Evolutionary conservation across 768 basidiomycete genomes (phyloP).

Genomic region (Myochromella boudieri): DNA sequence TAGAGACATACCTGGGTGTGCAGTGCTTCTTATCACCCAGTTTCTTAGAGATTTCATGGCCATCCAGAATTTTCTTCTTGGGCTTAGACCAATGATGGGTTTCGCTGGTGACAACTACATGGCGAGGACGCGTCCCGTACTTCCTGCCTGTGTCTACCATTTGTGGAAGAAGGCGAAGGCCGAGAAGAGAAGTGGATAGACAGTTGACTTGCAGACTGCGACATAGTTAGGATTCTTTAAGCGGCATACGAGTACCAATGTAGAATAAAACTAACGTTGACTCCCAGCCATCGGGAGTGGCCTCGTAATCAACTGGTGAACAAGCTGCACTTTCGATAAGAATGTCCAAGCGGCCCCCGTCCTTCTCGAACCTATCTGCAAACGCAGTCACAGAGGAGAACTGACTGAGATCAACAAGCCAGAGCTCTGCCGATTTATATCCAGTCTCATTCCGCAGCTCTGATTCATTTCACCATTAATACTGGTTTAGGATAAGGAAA

Average conservation of each 20-base stretch:
- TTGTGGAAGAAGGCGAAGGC: slow-evolving; percentile 44
- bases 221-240: not conserved
- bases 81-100: slow-evolving; percentile 25
- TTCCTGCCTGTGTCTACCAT: slow-evolving; percentile 39
- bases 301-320: slow-evolving; percentile 3
- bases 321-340: slow-evolving; percentile 46
- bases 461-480: slow-evolving; percentile 13
- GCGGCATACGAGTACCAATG: too few species aligned
- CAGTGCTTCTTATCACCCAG: slow-evolving; percentile 14
- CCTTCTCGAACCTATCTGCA: slow-evolving; percentile 26
- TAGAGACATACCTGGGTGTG: slow-evolving; percentile 1
- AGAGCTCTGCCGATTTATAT: slow-evolving; percentile 33
- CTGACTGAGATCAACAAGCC: slow-evolving; percentile 38
- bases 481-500: not conserved
- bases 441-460: slow-evolving; percentile 31
- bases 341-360: slow-evolving; percentile 38
- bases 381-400: slow-evolving; percentile 20
- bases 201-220: slow-evolving; percentile 52
- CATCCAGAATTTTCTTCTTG: slow-evolving; percentile 33
- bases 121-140: too few species aligned
- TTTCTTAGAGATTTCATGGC: not conserved
- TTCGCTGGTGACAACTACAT: slow-evolving; percentile 29
- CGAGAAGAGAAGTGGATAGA: too few species aligned
- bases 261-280: slow-evolving; percentile 27
- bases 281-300: slow-evolving; percentile 48